Evolutionary conservation across 148 eudicot genomes (phyloP).

Genomic region (Diospyros kaki): DNA sequence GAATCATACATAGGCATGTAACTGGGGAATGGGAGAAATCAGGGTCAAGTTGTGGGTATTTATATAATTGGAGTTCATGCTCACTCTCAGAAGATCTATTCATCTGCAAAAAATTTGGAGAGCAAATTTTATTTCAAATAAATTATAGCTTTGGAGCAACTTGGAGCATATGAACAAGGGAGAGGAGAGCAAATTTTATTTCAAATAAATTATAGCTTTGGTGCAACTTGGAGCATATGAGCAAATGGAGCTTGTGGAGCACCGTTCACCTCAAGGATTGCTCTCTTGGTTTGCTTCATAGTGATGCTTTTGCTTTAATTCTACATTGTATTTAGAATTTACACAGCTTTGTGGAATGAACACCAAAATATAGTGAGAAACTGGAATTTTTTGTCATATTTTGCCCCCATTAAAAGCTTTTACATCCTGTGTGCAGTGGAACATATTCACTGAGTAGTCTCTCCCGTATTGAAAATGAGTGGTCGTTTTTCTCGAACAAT

Average conservation of each 20-base stretch:
- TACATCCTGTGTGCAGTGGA: slow-evolving; percentile 36
- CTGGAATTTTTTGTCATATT: not conserved
- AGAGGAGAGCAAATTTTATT: slow-evolving; percentile 45
- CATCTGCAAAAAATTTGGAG: slow-evolving; percentile 62
- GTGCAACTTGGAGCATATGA: slow-evolving; percentile 82
- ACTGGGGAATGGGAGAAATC: slow-evolving; percentile 65
- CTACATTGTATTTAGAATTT: slow-evolving; percentile 22
- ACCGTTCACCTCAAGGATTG: slow-evolving; percentile 83
- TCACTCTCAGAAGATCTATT: slow-evolving; percentile 56
- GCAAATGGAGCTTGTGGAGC: slow-evolving; percentile 85
- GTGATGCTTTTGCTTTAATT: slow-evolving; percentile 44
- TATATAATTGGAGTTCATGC: slow-evolving; percentile 64
- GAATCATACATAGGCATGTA: slow-evolving; percentile 93
- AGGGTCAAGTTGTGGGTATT: slow-evolving; percentile 76
- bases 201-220: slow-evolving; percentile 71
- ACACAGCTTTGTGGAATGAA: slow-evolving; percentile 21
- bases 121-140: slow-evolving; percentile 54
- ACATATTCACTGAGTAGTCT: slow-evolving; percentile 6
- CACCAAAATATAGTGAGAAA: slow-evolving; percentile 11
- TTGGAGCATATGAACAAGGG: slow-evolving; percentile 70
- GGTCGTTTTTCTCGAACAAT: slow-evolving; percentile 89
- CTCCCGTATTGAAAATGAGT: slow-evolving; percentile 51
- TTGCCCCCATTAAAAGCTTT: slow-evolving; percentile 1
- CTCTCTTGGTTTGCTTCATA: slow-evolving; percentile 92
- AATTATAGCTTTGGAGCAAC: slow-evolving; percentile 77